Percentiles rank a stretch among this genome's conserved stretches.
Conservation (phyloP, 306 rosid genomes). For the Inga oerstediana region DNA sequence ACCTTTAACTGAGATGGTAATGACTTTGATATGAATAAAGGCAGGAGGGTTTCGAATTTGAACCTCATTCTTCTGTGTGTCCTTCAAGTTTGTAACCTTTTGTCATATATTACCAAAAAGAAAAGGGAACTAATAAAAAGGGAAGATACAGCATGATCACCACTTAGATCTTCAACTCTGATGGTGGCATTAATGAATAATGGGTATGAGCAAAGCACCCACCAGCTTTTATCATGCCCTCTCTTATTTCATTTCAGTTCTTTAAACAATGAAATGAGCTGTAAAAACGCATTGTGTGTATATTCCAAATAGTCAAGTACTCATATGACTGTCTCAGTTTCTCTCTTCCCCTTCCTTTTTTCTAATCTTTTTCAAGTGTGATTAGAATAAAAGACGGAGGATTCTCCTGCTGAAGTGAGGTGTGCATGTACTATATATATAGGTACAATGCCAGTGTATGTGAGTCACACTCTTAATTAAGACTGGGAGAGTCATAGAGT, state of each 20-base stretch:
- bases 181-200: conserved; percentile 28
- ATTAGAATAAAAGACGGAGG: not conserved
- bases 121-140: not conserved
- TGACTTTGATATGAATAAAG: conserved; percentile 31
- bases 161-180: conserved; percentile 40
- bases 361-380: conserved; percentile 14
- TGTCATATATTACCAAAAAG: conserved; percentile 38
- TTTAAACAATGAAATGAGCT: conserved; percentile 47
- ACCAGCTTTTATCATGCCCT: conserved; percentile 59
- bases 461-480: not conserved
- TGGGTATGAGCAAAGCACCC: conserved; percentile 17
- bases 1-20: conserved; percentile 21
- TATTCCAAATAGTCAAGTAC: conserved; percentile 43
- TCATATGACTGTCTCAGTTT: conserved; percentile 27
- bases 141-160: conserved; percentile 43
- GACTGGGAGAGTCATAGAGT: not conserved
- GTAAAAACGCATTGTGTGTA: conserved; percentile 25
- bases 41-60: conserved; percentile 29
- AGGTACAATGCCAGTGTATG: not conserved
- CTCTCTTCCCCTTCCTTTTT: not conserved
- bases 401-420: conserved; percentile 14
- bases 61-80: conserved; percentile 9
- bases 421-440: not conserved
- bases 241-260: conserved; percentile 29
- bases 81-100: conserved; percentile 32